These are phyloP conservation scores for Umbelopsis sp. DNA, from an alignment of 192 early-diverging fungal species.

Conservation along the genomic window DNA sequence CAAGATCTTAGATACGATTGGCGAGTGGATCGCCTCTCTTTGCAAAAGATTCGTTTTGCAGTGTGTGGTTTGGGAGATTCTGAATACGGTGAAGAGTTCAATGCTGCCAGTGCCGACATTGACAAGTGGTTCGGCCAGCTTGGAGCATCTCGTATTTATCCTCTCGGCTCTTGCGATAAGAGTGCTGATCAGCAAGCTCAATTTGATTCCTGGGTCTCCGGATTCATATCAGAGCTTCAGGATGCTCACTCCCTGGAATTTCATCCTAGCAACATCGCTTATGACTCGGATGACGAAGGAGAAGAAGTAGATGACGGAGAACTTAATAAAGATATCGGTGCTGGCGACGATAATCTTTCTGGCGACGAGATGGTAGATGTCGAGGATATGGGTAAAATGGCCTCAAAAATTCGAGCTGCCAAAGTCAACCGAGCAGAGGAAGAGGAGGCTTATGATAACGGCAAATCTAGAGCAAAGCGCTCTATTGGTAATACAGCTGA, in stretches of 20 bases:
- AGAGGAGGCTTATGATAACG: slow-evolving; percentile 50
- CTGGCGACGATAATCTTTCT: slow-evolving; percentile 47
- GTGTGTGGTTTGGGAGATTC: slow-evolving; percentile 77
- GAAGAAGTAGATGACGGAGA: slow-evolving; percentile 43
- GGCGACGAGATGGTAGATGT: slow-evolving; percentile 69
- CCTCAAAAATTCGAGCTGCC: slow-evolving; percentile 60
- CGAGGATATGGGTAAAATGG: slow-evolving; percentile 73
- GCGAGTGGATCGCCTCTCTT: slow-evolving; percentile 55
- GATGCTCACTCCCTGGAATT: slow-evolving; percentile 52
- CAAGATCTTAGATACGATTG: slow-evolving; percentile 63
- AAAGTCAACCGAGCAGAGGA: slow-evolving; percentile 54
- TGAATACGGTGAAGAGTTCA: slow-evolving; percentile 65
- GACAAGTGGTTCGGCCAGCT: slow-evolving; percentile 65
- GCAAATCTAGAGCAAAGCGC: slow-evolving; percentile 49
- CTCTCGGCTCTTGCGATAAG: slow-evolving; percentile 64
- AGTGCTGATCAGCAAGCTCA: slow-evolving; percentile 38
- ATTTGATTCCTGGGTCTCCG: slow-evolving; percentile 28
- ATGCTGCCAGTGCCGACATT: slow-evolving; percentile 54
- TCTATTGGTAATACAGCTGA: slow-evolving; percentile 37
- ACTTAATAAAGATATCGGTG: slow-evolving; percentile 32
- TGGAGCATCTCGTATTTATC: slow-evolving; percentile 63
- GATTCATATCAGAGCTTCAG: slow-evolving; percentile 43
- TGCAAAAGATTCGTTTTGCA: slow-evolving; percentile 60
- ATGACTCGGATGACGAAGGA: slow-evolving; percentile 57
- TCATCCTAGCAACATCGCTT: slow-evolving; percentile 49